A percentile compares a stretch with the other conserved stretches of the same genome.
phyloP scores from a whole-genome alignment of 208 protist genomes.

The Crithidia sp. region DNA sequence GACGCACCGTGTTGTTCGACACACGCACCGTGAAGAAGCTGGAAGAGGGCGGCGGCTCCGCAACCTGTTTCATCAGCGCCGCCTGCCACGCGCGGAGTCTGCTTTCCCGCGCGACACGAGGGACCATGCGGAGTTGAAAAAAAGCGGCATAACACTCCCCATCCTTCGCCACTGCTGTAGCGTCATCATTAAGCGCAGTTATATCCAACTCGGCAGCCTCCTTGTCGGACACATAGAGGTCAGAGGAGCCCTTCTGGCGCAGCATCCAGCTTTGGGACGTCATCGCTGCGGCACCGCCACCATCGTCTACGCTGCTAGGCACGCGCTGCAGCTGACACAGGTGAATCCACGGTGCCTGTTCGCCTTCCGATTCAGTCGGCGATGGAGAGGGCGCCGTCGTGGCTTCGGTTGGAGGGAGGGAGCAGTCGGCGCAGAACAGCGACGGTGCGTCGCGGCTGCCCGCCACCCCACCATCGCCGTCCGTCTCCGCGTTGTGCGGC shows the following conservation, averaged over 20 bases:
- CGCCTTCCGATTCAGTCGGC: not conserved
- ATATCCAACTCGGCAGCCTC: not conserved
- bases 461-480: not conserved
- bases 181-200: not conserved
- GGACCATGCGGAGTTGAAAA: conserved; percentile 28
- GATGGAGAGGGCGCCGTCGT: not conserved
- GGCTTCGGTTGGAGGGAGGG: not conserved
- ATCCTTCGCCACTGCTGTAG: not conserved
- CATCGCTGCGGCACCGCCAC: not conserved
- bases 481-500: not conserved
- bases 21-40: conserved; percentile 23
- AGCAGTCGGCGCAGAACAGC: conserved; percentile 16
- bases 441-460: not conserved
- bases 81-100: not conserved
- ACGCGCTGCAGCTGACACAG: conserved; percentile 32
- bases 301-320: not conserved
- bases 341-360: conserved; percentile 27
- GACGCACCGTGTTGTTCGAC: conserved; percentile 14
- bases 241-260: conserved; percentile 7
- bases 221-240: conserved; percentile 8
- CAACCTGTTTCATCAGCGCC: not conserved
- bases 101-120: conserved; percentile 1
- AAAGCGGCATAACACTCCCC: conserved; percentile 31
- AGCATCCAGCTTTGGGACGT: conserved; percentile 30
- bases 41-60: not conserved